Evolutionary conservation across 768 basidiomycete species (phyloP).

Genomic region (Lactarius sp.): DNA sequence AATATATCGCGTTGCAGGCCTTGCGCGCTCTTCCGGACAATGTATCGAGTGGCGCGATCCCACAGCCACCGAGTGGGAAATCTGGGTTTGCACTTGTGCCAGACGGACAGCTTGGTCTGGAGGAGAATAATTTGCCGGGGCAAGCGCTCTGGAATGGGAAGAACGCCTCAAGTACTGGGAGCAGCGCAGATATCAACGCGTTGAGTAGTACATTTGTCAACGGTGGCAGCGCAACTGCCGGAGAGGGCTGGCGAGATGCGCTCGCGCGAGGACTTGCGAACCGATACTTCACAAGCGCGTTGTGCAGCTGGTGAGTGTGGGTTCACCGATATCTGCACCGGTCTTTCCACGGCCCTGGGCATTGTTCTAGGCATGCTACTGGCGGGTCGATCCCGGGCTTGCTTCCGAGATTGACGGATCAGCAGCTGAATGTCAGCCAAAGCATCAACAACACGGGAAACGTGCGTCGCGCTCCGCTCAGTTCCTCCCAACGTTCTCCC

Average conservation of each 20-base stretch:
- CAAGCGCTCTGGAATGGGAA: conserved; percentile 48
- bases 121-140: conserved; percentile 63
- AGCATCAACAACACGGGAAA: conserved; percentile 68
- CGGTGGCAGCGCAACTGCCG: conserved; percentile 55
- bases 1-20: conserved; percentile 74
- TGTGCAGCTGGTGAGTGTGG: conserved; percentile 79
- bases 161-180: conserved; percentile 50
- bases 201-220: conserved; percentile 54
- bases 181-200: conserved; percentile 56
- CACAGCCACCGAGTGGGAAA: conserved; percentile 44
- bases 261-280: conserved; percentile 76
- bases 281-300: conserved; percentile 72
- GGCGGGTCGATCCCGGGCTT: conserved; percentile 77
- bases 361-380: conserved; percentile 61
- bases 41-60: conserved; percentile 54
- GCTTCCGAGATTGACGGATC: conserved; percentile 62
- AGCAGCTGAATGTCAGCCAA: conserved; percentile 63
- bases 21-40: conserved; percentile 70
- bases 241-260: conserved; percentile 61
- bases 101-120: conserved; percentile 70
- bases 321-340: background rate
- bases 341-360: background rate
- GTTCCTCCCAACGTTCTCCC: background rate
- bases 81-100: conserved; percentile 70
- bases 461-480: conserved; percentile 40